These are phyloP conservation scores for Lepidium campestre DNA, from an alignment of 441 rosid species.

Conservation along the genomic window DNA sequence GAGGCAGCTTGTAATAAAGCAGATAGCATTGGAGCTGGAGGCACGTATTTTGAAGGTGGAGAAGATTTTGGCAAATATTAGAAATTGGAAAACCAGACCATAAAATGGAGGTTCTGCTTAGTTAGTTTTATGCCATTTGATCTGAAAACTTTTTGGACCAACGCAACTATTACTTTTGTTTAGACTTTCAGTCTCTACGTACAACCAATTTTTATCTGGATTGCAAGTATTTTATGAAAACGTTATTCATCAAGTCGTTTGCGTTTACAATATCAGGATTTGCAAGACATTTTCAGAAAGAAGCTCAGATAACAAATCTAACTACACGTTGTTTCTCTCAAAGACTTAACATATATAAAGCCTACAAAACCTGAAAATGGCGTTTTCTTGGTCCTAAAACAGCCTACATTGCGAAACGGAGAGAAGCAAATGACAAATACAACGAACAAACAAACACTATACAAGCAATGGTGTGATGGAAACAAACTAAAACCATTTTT, in stretches of 20 bases:
- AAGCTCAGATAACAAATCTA: background rate
- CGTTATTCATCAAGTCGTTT: background rate
- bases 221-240: background rate
- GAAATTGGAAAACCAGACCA: background rate
- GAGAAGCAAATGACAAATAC: background rate
- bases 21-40: background rate
- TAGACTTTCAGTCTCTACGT: no score
- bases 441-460: constrained; percentile 19
- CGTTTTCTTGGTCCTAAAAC: constrained; percentile 10
- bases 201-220: background rate
- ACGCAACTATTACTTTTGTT: no score
- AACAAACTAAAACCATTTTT: constrained; percentile 1
- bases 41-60: background rate
- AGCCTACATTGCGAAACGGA: constrained; percentile 17
- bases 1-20: background rate
- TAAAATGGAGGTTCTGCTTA: background rate
- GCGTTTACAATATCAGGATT: background rate
- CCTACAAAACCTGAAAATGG: constrained; percentile 8
- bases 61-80: background rate
- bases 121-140: background rate
- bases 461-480: constrained; percentile 20
- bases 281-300: background rate
- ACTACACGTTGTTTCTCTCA: constrained; percentile 10
- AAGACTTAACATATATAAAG: background rate
- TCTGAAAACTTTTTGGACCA: background rate